Evolutionary conservation across 2,329 filamentous ascomycete genomes (phyloP), one percentile per base, ranked within the genome.

Genomic region (Arthrobotrys conoides): DNA sequence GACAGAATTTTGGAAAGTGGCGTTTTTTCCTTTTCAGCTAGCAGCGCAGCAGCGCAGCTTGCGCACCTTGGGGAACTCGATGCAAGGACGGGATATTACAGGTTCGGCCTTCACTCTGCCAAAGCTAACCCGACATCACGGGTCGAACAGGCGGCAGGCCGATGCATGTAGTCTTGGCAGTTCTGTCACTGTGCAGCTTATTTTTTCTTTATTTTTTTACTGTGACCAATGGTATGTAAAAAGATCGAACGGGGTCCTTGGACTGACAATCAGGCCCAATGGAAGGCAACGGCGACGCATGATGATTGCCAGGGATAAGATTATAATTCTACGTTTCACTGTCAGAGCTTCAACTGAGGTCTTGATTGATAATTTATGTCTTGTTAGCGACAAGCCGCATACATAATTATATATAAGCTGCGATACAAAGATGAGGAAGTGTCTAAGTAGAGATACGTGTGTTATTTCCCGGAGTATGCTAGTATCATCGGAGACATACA

Each of bases 191-290:
- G 57, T 76, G 72, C 72, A 76, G 64, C 51, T 36, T 41, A 46
- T 38, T 38, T 33, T 24, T 18, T 12, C 16, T 14, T 41, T 14
- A 5, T 38, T 38, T 38, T 38, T 38, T 38, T 38, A 5, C 36
- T 38, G 33, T 20, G 69, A n/a, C 70, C 70, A 73, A 73, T 73
- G 51, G 61, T 12, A 38, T 10, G 36, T 51, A 18, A 27, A 46
- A 20, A 27, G 22, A 38, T 59, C 16, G 33, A 44, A 38, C 33
- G 16, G 16, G 64, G 33, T 44, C 27, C 33, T 53, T 36, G 46
- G 24, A 33, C 30, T 51, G 71, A 69, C 36, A 53, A 75, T 75
- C 71, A 75, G 71, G 71, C 71, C 71, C 71, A 75, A 68, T 75
- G 18, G 71, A n/a, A 51, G 30, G 64, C 66, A 51, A 76, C 49